phyloP scores from a whole-genome alignment of 2,329 filamentous ascomycete genomes.

The Pseudomassariella vexata region DNA sequence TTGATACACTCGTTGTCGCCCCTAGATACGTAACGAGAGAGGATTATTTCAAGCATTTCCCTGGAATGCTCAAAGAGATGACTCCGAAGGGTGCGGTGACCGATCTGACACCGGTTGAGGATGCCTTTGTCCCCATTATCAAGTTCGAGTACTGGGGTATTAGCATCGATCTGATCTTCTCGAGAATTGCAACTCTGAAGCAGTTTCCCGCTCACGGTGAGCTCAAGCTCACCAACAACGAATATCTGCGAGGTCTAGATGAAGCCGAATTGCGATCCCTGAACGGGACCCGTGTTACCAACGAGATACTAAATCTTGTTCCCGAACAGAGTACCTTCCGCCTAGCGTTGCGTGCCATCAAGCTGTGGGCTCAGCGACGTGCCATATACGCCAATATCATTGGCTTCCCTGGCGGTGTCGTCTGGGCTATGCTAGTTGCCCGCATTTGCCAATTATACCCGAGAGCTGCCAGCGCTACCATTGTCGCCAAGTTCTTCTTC shows the following conservation, averaged over 20 bases:
- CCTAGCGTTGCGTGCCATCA: conserved; percentile 83
- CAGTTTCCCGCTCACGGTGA: conserved; percentile 63
- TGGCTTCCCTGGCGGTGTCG: conserved; percentile 92
- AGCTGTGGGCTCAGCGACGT: conserved; percentile 89
- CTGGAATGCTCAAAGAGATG: conserved; percentile 71
- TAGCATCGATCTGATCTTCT: conserved; percentile 91
- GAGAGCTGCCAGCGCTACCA: conserved; percentile 79
- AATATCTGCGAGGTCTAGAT: conserved; percentile 77
- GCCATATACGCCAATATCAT: conserved; percentile 95
- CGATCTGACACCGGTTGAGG: conserved; percentile 77
- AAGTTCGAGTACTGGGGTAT: conserved; percentile 90
- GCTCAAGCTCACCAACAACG: conserved; percentile 75
- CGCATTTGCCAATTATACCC: conserved; percentile 95
- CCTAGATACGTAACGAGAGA: conserved; percentile 84
- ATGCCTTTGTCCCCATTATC: conserved; percentile 94
- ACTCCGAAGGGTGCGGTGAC: conserved; percentile 73
- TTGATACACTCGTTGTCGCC: conserved; percentile 89
- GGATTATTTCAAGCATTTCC: conserved; percentile 89
- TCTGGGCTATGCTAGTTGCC: conserved; percentile 96
- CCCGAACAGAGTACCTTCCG: conserved; percentile 88
- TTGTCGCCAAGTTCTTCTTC: conserved; percentile 91
- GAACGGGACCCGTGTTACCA: conserved; percentile 90
- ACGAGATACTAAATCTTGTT: conserved; percentile 83
- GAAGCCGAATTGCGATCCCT: conserved; percentile 83
- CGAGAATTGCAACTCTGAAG: conserved; percentile 63